Percentiles rank a stretch among this genome's conserved stretches.
These are phyloP conservation scores for Xylaria curta DNA, from an alignment of 495 filamentous ascomycete genomes.

Conservation along the genomic window DNA sequence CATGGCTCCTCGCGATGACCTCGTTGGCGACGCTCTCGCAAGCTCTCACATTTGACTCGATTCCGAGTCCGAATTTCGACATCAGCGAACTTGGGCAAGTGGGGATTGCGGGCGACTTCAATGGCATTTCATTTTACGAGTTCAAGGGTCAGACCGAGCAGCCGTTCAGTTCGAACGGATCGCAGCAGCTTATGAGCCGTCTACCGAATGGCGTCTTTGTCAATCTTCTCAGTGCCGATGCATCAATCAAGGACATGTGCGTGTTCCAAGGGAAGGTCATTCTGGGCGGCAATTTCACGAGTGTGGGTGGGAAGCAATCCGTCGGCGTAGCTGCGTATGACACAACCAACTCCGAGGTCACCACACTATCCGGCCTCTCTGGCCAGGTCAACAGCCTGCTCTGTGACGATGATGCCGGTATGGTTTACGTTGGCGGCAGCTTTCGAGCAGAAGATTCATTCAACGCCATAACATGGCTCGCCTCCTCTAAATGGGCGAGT, in stretches of 20 bases:
- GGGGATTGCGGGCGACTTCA: constrained; percentile 88
- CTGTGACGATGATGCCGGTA: constrained; percentile 82
- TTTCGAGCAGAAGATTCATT: constrained; percentile 80
- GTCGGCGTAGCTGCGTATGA: constrained; percentile 83
- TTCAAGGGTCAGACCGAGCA: constrained; percentile 80
- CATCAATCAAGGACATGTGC: constrained; percentile 85
- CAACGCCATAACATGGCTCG: constrained; percentile 87
- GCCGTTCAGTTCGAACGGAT: constrained; percentile 71
- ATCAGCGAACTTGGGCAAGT: constrained; percentile 81
- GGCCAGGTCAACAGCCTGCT: constrained; percentile 81
- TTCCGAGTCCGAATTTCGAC: constrained; percentile 80
- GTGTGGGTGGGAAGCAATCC: constrained; percentile 74
- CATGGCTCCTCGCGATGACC: constrained; percentile 47
- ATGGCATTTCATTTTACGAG: constrained; percentile 86
- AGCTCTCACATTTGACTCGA: constrained; percentile 73
- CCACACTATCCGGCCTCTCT: constrained; percentile 75
- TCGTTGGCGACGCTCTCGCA: constrained; percentile 54
- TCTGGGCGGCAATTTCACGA: constrained; percentile 92
- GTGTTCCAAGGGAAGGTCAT: constrained; percentile 81
- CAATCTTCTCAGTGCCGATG: constrained; percentile 75
- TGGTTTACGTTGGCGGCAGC: constrained; percentile 88
- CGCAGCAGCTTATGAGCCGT: constrained; percentile 78
- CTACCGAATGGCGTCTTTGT: constrained; percentile 88
- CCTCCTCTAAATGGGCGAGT: constrained; percentile 76
- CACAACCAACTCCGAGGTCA: constrained; percentile 68